Percentiles rank a stretch among this genome's conserved stretches.
Conservation (phyloP, 495 filamentous ascomycete species). For the Penicillium bialowiezense region DNA sequence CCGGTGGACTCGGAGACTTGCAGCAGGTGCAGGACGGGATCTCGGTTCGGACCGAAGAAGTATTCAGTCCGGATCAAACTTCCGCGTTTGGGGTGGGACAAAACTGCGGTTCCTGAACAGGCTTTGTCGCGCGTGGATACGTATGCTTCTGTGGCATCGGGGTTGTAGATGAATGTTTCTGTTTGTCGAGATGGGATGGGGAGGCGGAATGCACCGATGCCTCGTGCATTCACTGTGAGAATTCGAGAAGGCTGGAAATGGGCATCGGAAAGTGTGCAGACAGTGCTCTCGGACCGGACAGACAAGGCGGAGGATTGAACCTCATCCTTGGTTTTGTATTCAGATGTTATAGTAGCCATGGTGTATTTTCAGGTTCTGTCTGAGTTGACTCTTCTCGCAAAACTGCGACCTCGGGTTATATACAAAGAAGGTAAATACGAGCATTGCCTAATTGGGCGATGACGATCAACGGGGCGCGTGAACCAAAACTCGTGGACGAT, state of each 20-base stretch:
- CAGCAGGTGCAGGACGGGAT: conserved; percentile 26
- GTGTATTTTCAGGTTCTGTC: too few species aligned
- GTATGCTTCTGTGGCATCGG: conserved; percentile 34
- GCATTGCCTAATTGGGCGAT: conserved; percentile 18
- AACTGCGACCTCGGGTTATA: too few species aligned
- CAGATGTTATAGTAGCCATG: too few species aligned
- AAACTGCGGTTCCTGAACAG: conserved; percentile 40
- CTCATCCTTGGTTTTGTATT: too few species aligned
- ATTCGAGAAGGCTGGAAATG: conserved; percentile 15
- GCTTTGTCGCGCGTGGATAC: conserved; percentile 39
- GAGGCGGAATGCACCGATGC: conserved; percentile 40
- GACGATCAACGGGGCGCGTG: conserved; percentile 1
- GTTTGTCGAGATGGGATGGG: conserved; percentile 40
- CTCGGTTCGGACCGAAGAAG: conserved; percentile 45
- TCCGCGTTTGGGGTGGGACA: conserved; percentile 21
- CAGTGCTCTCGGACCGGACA: conserved; percentile 8
- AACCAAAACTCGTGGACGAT: too few species aligned
- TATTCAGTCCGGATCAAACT: conserved; percentile 44
- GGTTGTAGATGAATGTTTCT: conserved; percentile 43
- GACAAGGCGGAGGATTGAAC: conserved; percentile 8
- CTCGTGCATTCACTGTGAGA: conserved; percentile 45
- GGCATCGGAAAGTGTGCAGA: conserved; percentile 3
- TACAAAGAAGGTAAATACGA: conserved; percentile 13
- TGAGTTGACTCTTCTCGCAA: too few species aligned
- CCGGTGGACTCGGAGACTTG: conserved; percentile 8